Evolutionary conservation across 345 rosid species (phyloP).

Genomic region (Arabidopsis arenosa): DNA sequence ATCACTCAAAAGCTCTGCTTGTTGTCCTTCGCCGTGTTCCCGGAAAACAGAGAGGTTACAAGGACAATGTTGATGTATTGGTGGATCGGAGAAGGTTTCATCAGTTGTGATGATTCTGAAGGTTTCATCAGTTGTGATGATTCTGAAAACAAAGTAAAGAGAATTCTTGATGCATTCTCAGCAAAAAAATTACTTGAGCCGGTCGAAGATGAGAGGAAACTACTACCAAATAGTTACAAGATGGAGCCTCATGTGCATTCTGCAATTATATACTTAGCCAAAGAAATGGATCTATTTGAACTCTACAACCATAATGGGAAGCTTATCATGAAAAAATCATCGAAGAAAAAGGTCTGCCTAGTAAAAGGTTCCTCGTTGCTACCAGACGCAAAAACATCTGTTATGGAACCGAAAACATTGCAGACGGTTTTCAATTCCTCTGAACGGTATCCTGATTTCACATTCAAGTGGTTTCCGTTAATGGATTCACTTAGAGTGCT

Average conservation of each 20-base stretch:
- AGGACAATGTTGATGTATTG: slow-evolving; percentile 56
- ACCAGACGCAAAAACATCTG: background rate
- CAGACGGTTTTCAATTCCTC: slow-evolving; percentile 54
- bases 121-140: no score
- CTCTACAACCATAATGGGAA: slow-evolving; percentile 28
- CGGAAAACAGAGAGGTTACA: slow-evolving; percentile 50
- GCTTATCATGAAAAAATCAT: background rate
- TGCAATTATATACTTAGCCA: slow-evolving; percentile 46
- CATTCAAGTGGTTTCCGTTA: slow-evolving; percentile 41
- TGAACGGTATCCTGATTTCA: slow-evolving; percentile 53
- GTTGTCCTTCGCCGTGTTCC: slow-evolving; percentile 56
- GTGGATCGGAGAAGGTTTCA: slow-evolving; percentile 65
- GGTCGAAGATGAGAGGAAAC: slow-evolving; percentile 42
- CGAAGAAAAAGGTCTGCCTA: slow-evolving; percentile 46
- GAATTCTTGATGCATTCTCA: slow-evolving; percentile 37
- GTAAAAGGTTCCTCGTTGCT: slow-evolving; percentile 36
- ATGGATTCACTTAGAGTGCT: slow-evolving; percentile 48
- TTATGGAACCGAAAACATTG: background rate
- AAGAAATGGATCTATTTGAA: background rate
- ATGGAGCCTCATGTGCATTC: slow-evolving; percentile 54
- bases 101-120: background rate
- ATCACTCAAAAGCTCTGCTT: slow-evolving; percentile 38
- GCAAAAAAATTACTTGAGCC: slow-evolving; percentile 44
- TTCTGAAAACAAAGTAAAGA: no score
- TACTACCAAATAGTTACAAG: slow-evolving; percentile 41